Base-by-base conservation (phyloP, 106 monocot species). In the Iris macrosiphon region DNA sequence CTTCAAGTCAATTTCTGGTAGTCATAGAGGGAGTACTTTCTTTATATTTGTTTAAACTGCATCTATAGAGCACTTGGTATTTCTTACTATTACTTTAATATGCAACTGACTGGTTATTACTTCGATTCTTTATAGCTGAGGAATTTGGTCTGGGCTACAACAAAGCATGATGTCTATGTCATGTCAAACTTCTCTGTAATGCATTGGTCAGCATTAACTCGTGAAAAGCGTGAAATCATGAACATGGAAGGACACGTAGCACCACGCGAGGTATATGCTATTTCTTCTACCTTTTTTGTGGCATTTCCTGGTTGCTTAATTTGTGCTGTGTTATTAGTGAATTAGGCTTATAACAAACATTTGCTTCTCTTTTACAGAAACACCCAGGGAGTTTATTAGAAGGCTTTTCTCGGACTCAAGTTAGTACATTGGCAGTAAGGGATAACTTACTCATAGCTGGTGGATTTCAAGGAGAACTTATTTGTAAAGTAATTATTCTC, bases 401-500 rank as follows among this genome's bases (percentile, higher is more conserved):
- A 71, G 87, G 87, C 17, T 87, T 87, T 70, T 68, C 52, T 39
- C 74, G 73, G 42, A 81, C 78, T 68, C 87, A 87, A 74, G 73
- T 87, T 53, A 87, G 81, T 46, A 81, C 87, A 26, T 59, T 87
- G 34, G 70, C 77, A 28, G 81, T 87, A 17, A 87, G 62, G 68
- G 74, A 87, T 64, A 87, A 81, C 8, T 68, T 87, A 35, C 74
- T 87, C 47, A 50, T 87, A 30, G 87, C 74, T 26, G 84, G 84
- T 20, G 84, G 84, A 62, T 84, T 84, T 45, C 84, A 84, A 54
- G 84, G 84, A 59, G 84, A 87, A 61, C 73, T 87, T 3, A 81
- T 87, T 62, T 87, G 81, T 55, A 87, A 87, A 70, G 87, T 78
- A 81, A 71, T 61, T 31, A 55, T 38, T 45, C 46, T 30, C 6